Evolutionary conservation across 1,139 yeast species (phyloP), one percentile per base, ranked within the genome.

Genomic region (Pichia inconspicua): DNA sequence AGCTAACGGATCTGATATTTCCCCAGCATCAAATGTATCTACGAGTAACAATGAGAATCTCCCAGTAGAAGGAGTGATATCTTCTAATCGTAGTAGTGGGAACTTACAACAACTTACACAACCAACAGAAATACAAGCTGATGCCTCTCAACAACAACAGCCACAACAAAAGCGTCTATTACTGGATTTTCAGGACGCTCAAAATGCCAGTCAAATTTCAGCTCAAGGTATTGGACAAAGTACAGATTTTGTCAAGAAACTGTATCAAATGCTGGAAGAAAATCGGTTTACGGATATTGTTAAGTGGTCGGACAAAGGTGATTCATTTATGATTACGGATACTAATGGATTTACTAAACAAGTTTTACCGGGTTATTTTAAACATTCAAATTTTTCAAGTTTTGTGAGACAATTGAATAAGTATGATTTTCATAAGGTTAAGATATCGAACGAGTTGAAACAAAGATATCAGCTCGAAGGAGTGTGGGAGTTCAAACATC

Each of bases 391-490:
- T 68, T 90, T 88, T 68, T 94, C 97, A 39, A 81, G 92, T 57
- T 92, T 92, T 70, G 97, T 90, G 9, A 78, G 97, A 52, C 97
- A 90, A 64, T 72, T 92, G 58, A 92, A 92, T 71, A 90, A 92
- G 72, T 92, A 92, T 62, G 98, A 94, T 59, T 92, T 95, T 75
- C 97, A 92, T 68, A 92, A 92, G 67, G 95, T 92, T 54, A 83
- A 80, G 68, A 48, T 58, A 5, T 56, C 63, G 14, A 55, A 52
- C 38, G 64, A 58, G 43, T 44, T 55, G 30, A 57, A 56, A 45
- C 60, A 58, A 46, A 44, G 56, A 31, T 55, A 77, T 47, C 84
- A 82, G 58, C 88, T 90, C 38, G 94, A 85, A 52, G 82, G 83
- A 62, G 82, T 92, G 25, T 92, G 97, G 97, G 97, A 90, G 63